A percentile compares a stretch with the other conserved stretches of the same genome.
Conservation (phyloP, 371 early-diverging fungal species). For the Mortierella sp. region DNA sequence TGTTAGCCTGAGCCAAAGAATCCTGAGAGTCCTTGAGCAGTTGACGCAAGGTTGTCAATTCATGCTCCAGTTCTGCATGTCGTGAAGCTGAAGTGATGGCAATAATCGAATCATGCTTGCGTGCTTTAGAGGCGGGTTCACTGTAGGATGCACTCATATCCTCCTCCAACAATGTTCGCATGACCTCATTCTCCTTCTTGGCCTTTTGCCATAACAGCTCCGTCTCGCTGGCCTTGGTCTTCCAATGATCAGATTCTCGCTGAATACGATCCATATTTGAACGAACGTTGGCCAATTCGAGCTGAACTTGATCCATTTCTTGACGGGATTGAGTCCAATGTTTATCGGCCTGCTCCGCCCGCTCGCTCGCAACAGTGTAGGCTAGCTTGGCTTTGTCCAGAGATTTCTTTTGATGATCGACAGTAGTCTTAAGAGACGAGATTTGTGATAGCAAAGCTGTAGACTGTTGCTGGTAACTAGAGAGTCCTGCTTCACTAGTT, state of each 20-base stretch:
- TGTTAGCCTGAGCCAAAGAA: slow-evolving; percentile 37
- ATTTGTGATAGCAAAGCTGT: slow-evolving; percentile 44
- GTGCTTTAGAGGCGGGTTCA: slow-evolving; percentile 27
- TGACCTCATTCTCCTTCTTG: slow-evolving; percentile 48
- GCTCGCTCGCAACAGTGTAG: slow-evolving; percentile 54
- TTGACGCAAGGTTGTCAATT: slow-evolving; percentile 49
- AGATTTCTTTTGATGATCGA: slow-evolving; percentile 58
- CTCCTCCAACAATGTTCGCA: slow-evolving; percentile 44
- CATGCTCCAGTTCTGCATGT: slow-evolving; percentile 63
- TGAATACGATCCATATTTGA: slow-evolving; percentile 44
- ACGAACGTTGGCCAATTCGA: slow-evolving; percentile 30
- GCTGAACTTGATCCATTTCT: slow-evolving; percentile 40
- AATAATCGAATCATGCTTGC: slow-evolving; percentile 54
- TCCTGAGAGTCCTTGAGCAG: slow-evolving; percentile 52
- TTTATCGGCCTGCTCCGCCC: slow-evolving; percentile 56
- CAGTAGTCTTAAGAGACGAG: slow-evolving; percentile 43
- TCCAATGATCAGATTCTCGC: slow-evolving; percentile 46
- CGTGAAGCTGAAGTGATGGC: slow-evolving; percentile 52
- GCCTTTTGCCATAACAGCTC: slow-evolving; percentile 53
- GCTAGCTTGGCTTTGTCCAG: slow-evolving; percentile 58
- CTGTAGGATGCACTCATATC: slow-evolving; percentile 34
- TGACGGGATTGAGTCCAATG: slow-evolving; percentile 56
- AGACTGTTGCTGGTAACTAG: slow-evolving; percentile 47
- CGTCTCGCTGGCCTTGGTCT: slow-evolving; percentile 39
- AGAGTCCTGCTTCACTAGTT: slow-evolving; percentile 52